phyloP scores from a whole-genome alignment of 2,329 filamentous ascomycete species.

The Phialemoniopsis sp. region DNA sequence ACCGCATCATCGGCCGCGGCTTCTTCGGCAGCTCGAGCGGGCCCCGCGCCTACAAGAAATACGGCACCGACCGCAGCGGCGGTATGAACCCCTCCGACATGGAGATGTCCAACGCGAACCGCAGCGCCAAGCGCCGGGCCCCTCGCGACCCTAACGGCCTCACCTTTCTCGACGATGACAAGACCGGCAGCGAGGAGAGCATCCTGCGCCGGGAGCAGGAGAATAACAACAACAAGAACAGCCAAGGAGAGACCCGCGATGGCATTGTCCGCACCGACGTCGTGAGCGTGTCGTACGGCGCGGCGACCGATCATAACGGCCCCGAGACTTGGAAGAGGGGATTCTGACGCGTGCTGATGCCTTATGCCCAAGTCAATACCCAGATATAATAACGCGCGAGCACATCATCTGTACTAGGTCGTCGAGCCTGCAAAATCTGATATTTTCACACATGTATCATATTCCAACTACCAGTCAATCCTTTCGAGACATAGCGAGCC shows the following conservation, averaged over 20 bases:
- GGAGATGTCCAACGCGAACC: background rate
- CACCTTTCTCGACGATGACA: conserved; percentile 2
- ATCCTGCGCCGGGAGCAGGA: conserved; percentile 1
- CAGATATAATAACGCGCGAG: too few species aligned
- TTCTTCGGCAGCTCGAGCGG: conserved; percentile 7
- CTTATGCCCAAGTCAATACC: too few species aligned
- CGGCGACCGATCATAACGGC: background rate
- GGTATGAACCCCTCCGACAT: background rate
- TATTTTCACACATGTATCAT: too few species aligned
- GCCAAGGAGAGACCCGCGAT: background rate
- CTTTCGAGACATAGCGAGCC: background rate
- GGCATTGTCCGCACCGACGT: conserved; percentile 4
- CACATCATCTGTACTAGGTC: too few species aligned
- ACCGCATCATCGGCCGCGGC: conserved; percentile 12
- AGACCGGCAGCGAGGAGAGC: conserved; percentile 2
- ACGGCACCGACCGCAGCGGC: background rate
- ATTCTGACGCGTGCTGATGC: too few species aligned
- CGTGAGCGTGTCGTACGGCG: conserved; percentile 3
- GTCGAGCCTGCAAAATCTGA: too few species aligned
- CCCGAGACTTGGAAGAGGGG: too few species aligned
- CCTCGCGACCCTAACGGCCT: conserved; percentile 1
- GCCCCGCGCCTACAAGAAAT: conserved; percentile 1
- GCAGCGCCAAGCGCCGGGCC: background rate
- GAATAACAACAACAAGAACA: background rate
- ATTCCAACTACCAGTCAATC: background rate